These are phyloP conservation scores for Cyberlindnera maritima DNA, from an alignment of 805 yeast species.

Conservation along the genomic window DNA sequence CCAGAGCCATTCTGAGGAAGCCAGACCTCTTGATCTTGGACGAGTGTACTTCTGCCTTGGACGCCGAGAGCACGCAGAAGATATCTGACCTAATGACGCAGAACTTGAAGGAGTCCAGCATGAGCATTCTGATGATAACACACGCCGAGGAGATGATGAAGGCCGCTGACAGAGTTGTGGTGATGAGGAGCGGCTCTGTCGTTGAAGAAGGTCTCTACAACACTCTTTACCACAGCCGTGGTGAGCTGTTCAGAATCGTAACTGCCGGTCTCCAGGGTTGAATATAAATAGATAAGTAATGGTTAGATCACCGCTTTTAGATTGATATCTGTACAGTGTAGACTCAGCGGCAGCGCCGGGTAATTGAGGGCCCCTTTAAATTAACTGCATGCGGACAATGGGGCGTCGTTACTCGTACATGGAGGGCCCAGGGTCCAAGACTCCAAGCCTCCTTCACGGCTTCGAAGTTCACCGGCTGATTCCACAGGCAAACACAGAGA, in stretches of 20 bases:
- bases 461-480: no score
- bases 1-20: conserved; percentile 68
- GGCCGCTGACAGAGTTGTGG: conserved; percentile 49
- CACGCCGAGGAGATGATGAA: conserved; percentile 70
- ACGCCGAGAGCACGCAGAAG: conserved; percentile 51
- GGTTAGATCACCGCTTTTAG: no score
- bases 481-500: no score
- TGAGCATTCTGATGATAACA: conserved; percentile 62
- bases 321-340: no score
- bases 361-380: no score
- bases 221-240: conserved; percentile 25
- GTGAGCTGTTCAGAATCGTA: conserved; percentile 32
- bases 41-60: conserved; percentile 89
- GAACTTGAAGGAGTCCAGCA: conserved; percentile 35
- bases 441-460: no score
- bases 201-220: conserved; percentile 43
- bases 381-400: no score
- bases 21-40: conserved; percentile 68
- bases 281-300: no score
- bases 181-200: conserved; percentile 47
- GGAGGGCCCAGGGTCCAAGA: no score
- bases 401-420: no score
- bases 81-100: conserved; percentile 49
- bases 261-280: conserved; percentile 20
- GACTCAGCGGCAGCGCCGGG: no score